Percentiles rank a stretch among this genome's conserved stretches.
These are phyloP conservation scores for Betula pendula DNA, from an alignment of 306 rosid genomes.

Conservation along the genomic window DNA sequence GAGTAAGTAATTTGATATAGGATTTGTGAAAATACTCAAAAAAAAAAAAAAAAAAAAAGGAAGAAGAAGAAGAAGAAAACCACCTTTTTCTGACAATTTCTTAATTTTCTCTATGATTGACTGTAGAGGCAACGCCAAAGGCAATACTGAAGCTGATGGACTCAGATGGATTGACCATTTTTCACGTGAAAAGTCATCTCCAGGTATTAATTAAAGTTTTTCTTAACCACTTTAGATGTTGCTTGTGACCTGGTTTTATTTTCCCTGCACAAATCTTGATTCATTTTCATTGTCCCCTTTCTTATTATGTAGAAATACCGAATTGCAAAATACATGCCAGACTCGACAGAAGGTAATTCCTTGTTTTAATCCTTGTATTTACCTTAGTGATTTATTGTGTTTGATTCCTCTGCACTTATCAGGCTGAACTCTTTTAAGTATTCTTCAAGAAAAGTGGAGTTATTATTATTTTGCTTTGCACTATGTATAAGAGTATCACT, in stretches of 20 bases:
- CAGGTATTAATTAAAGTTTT: constrained; percentile 47
- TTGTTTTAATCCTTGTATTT: neutral
- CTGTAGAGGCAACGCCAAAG: constrained; percentile 90
- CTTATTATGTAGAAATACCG: constrained; percentile 65
- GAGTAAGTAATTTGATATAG: constrained; percentile 42
- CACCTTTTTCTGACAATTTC: constrained; percentile 20
- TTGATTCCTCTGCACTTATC: constrained; percentile 12
- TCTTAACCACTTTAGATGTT: neutral
- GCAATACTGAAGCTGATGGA: constrained; percentile 77
- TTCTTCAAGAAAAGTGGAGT: neutral
- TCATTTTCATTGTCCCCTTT: neutral
- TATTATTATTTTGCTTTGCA: neutral
- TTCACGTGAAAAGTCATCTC: constrained; percentile 89
- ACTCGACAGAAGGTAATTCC: constrained; percentile 58
- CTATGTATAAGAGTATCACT: neutral
- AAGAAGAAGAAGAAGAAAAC: neutral
- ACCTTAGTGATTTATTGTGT: constrained; percentile 8
- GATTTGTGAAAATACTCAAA: neutral
- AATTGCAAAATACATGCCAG: constrained; percentile 81
- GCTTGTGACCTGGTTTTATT: neutral
- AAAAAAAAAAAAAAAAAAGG: too few species aligned
- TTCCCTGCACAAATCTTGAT: neutral
- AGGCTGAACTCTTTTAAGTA: constrained; percentile 5
- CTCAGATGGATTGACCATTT: constrained; percentile 75
- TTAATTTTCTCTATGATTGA: constrained; percentile 18